Base-by-base conservation (phyloP, 1,139 yeast species). In the Magnusiomyces paraingens region DNA sequence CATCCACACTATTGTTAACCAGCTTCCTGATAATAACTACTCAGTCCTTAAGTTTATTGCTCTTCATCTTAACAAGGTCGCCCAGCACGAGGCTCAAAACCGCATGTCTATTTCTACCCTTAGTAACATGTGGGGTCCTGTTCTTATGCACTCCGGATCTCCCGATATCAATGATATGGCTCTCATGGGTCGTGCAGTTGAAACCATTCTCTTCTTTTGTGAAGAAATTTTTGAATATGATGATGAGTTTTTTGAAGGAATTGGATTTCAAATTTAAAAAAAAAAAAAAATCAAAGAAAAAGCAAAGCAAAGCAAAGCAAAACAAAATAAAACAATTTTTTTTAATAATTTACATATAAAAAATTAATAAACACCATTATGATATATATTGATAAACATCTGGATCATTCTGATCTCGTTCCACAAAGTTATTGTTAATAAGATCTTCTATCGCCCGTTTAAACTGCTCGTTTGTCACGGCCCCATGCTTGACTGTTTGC, bases 71-170 rank as follows among this genome's bases (percentile, higher is more conserved):
- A 83, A 86, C 61, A 80, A 84, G 53, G 84, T 93, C 8, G 82
- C 86, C 36, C 78, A 80, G 26, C 77, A 83, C 57, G 84, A 83
- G 64, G 75, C 77, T 14, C 64, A 71, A 40, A 89, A 89, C 65
- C 77, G 94, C 66, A 93, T 93, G 99, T 82, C 83, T 49, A 76
- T 83, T 52, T 84, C 83, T 64, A 84, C 85, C 55, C 70, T 91
- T 62, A 86, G 95, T 48, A 86, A 86, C 50, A 89, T 91, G 51
- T 93, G 99, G 98, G 97, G 97, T 0, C 96, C 96, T 12, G 88
- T 89, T 1, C 71, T 93, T 51, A 78, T 93, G 66, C 75, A 81
- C 32, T 79, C 80, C 52, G 86, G 81, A 62, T 79, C 78, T 58
- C 80, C 80, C 41, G 72, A 78, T 66, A 84, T 86, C 3, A 88